Base-by-base conservation (phyloP, 805 yeast species). In the Komagataella phaffii region DNA sequence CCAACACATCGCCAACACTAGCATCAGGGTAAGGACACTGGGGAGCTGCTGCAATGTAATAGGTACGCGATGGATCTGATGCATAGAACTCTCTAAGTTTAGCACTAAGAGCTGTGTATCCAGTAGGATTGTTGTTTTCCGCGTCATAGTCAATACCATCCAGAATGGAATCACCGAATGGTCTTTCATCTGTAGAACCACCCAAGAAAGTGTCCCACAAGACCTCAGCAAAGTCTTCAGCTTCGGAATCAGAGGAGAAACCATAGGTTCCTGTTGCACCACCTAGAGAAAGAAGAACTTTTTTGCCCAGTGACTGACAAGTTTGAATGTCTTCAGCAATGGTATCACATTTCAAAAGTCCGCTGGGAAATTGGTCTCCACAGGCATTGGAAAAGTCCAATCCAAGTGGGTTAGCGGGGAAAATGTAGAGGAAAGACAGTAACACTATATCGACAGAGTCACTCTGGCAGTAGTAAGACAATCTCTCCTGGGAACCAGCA, bases 1-100 rank as follows among this genome's bases (percentile, higher is more conserved):
- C 61, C 48, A 76, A 59, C 44, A 76, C 63, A 50, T 68, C 64
- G 52, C 74, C 73, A 45, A 70, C 63, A 49, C 67, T 64, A 10
- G 78, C 82, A 69, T 89, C 96, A 17, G 96, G 96, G 64, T 81
- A 85, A 23, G 80, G 83, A 70, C 96, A 90, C 70, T 88, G 96
- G 18, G 96, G 96, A 55, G 96, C 91, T 57, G 96, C 96, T 51
- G 95, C 80, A 47, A 88, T 69, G 64, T 83, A 86, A 69, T 81
- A 86, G 24, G 67, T 59, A 66, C 81, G 85, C 48, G 84, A 72
- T 40, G 56, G 44, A 45, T 71, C 67, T 10, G 57, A 57, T 49
- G 68, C 69, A 53, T 65, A 74, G 50, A 64, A 64, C 3, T 54
- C 52, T 57, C 78, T 70, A 55, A 81, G 59, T 57, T 74, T 71